These are phyloP conservation scores for Microascus cirrosus DNA, from an alignment of 2,329 filamentous ascomycete genomes.

Conservation along the genomic window DNA sequence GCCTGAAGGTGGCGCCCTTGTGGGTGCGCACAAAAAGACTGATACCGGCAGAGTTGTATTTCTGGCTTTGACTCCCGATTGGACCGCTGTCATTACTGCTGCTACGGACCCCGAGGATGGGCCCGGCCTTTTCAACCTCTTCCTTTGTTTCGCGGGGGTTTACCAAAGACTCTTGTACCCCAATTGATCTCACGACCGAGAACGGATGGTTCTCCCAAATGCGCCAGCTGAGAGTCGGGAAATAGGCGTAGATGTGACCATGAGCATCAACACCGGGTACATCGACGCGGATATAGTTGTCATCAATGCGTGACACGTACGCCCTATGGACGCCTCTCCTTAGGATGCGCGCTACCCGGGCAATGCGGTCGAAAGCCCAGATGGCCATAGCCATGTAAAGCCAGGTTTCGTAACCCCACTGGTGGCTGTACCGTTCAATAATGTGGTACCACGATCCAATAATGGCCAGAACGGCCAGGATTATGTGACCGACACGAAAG, in stretches of 20 bases:
- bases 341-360: constrained; percentile 12
- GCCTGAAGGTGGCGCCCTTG: constrained; percentile 12
- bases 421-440: constrained; percentile 17
- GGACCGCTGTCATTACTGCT: background rate
- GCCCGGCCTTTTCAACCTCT: background rate
- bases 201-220: constrained; percentile 22
- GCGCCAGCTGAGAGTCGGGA: constrained; percentile 18
- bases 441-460: constrained; percentile 32
- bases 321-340: constrained; percentile 15
- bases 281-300: constrained; percentile 17
- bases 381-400: constrained; percentile 15
- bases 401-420: constrained; percentile 29
- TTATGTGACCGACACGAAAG: constrained; percentile 31
- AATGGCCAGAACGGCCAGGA: constrained; percentile 25
- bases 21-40: constrained; percentile 15
- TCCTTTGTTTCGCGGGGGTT: background rate
- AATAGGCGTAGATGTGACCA: constrained; percentile 19
- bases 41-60: constrained; percentile 10
- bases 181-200: constrained; percentile 12
- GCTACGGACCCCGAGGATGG: background rate
- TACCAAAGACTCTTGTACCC: background rate
- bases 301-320: constrained; percentile 15
- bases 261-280: constrained; percentile 13
- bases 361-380: constrained; percentile 17
- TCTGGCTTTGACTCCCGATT: background rate